These are phyloP conservation scores for Takakia lepidozioides DNA, from an alignment of 225 moss, liverwort and hornwort genomes.

Conservation along the genomic window DNA sequence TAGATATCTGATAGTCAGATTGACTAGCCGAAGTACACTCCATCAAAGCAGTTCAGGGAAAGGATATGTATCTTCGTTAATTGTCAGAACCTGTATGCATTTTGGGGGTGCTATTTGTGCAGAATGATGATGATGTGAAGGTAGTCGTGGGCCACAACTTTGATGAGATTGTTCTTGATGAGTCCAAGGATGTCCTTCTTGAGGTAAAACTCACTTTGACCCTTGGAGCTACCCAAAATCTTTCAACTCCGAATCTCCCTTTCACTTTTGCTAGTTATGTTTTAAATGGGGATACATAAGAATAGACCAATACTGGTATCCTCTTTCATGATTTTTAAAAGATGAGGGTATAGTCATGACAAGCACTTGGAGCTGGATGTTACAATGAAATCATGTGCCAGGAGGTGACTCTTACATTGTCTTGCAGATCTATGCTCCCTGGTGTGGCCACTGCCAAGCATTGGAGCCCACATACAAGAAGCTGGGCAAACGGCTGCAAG, in stretches of 20 bases:
- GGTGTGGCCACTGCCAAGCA: slow-evolving; percentile 67
- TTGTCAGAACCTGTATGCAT: background rate
- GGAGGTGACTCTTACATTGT: background rate
- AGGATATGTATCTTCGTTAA: too few relatives aligned
- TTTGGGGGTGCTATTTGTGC: slow-evolving; percentile 9
- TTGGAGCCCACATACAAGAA: slow-evolving; percentile 52
- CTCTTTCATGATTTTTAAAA: background rate
- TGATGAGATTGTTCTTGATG: slow-evolving; percentile 79
- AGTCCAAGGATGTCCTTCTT: slow-evolving; percentile 74
- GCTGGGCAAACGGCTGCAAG: slow-evolving; percentile 42
- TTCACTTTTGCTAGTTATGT: background rate
- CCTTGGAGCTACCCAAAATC: too few relatives aligned
- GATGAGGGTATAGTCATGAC: background rate
- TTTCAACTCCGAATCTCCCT: background rate
- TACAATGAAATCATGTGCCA: background rate
- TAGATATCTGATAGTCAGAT: too few relatives aligned
- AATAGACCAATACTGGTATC: background rate
- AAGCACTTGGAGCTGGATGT: background rate
- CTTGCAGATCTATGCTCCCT: slow-evolving; percentile 56
- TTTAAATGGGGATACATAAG: too few relatives aligned
- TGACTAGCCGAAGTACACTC: too few relatives aligned
- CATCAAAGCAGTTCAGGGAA: too few relatives aligned
- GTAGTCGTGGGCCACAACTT: slow-evolving; percentile 71
- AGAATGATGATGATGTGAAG: slow-evolving; percentile 83
- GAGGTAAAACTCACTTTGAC: slow-evolving; percentile 57